These are phyloP conservation scores for Clonostachys chloroleuca DNA, from an alignment of 2,329 filamentous ascomycete genomes.

Conservation along the genomic window DNA sequence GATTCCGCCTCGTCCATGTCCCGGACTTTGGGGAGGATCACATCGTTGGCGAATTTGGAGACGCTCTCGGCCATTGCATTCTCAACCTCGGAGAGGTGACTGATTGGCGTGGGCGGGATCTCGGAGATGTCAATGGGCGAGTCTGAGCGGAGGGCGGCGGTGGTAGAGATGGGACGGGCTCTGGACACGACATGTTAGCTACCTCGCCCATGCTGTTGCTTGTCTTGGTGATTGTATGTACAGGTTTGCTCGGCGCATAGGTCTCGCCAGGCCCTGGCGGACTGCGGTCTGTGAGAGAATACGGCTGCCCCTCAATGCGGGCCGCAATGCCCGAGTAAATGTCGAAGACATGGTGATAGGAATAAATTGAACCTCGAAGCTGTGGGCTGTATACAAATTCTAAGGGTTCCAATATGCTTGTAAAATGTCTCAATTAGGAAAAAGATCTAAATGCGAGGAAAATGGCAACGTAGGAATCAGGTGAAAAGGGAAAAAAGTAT, in stretches of 20 bases:
- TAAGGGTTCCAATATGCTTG: too few species aligned
- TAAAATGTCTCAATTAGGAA: too few species aligned
- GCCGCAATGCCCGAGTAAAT: slow-evolving; percentile 44
- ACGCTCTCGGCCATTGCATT: slow-evolving; percentile 85
- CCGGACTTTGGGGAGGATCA: slow-evolving; percentile 84
- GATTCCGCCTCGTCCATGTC: slow-evolving; percentile 96
- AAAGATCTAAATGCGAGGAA: too few species aligned
- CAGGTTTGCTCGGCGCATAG: slow-evolving; percentile 1
- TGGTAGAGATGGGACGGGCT: slow-evolving; percentile 55
- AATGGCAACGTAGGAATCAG: too few species aligned
- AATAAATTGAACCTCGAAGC: too few species aligned
- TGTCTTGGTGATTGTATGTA: neutral
- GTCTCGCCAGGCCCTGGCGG: slow-evolving; percentile 11
- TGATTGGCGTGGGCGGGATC: slow-evolving; percentile 86
- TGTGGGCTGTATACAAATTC: too few species aligned
- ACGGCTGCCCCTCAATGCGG: slow-evolving; percentile 41
- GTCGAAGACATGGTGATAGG: slow-evolving; percentile 20
- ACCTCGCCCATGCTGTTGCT: neutral
- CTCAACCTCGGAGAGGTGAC: slow-evolving; percentile 88
- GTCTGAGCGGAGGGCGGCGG: slow-evolving; percentile 43
- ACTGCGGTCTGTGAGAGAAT: slow-evolving; percentile 21
- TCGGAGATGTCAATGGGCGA: slow-evolving; percentile 59
- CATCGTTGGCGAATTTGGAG: slow-evolving; percentile 83
- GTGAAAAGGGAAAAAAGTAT: too few species aligned
- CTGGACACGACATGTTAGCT: neutral